These are phyloP conservation scores for Candolleomyces eurysporus DNA, from an alignment of 768 basidiomycete species.

Conservation along the genomic window DNA sequence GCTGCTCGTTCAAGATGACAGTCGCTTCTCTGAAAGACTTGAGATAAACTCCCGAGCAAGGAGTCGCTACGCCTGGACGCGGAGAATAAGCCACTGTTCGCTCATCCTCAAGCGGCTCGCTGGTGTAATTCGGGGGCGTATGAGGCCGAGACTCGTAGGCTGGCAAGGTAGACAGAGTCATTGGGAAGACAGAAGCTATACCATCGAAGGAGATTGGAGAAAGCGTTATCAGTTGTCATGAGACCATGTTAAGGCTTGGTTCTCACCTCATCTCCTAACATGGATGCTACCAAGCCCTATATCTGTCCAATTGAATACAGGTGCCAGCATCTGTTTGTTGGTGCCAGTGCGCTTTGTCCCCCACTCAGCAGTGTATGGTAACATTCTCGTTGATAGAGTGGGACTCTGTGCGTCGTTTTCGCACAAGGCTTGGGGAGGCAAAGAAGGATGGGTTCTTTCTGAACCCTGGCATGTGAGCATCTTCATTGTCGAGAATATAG, in stretches of 20 bases:
- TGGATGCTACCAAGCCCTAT: no score
- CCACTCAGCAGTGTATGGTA: no score
- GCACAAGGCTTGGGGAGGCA: no score
- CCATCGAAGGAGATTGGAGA: neutral
- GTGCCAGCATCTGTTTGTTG: no score
- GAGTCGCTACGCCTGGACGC: slow-evolving; percentile 20
- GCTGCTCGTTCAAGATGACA: slow-evolving; percentile 37
- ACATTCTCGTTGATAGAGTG: no score
- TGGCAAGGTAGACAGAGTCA: slow-evolving; percentile 11
- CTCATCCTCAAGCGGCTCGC: slow-evolving; percentile 30
- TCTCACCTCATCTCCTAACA: no score
- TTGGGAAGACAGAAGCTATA: neutral
- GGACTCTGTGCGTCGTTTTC: no score
- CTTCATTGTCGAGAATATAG: no score
- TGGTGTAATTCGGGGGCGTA: slow-evolving; percentile 30
- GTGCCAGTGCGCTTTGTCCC: no score
- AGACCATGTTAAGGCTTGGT: neutral
- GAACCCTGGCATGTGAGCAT: no score
- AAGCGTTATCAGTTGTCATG: neutral
- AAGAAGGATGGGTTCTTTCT: no score
- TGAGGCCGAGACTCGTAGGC: neutral
- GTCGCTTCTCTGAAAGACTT: slow-evolving; percentile 33
- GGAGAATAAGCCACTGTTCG: slow-evolving; percentile 38
- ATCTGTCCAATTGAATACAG: no score
- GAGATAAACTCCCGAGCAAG: slow-evolving; percentile 23